These are phyloP conservation scores for Pseudofabraea citricarpa DNA, from an alignment of 2,329 filamentous ascomycete genomes.

Conservation along the genomic window DNA sequence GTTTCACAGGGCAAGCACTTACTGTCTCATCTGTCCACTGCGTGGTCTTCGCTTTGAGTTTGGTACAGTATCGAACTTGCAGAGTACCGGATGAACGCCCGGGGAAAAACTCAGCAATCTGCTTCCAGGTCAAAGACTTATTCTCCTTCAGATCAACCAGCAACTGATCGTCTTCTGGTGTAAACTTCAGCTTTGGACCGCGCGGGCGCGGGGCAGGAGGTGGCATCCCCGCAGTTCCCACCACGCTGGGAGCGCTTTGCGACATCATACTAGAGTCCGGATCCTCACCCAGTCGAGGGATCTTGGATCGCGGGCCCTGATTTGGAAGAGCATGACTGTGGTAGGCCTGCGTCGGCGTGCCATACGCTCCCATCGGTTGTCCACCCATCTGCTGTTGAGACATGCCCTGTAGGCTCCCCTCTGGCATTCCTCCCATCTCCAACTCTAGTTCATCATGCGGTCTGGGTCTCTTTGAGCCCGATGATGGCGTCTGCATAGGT, in stretches of 20 bases:
- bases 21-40: slow-evolving; percentile 94
- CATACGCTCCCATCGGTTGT: slow-evolving; percentile 42
- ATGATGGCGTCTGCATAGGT: slow-evolving; percentile 25
- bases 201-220: slow-evolving; percentile 73
- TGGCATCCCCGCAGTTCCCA: slow-evolving; percentile 85
- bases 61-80: slow-evolving; percentile 92
- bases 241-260: slow-evolving; percentile 73
- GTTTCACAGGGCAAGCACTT: slow-evolving; percentile 31
- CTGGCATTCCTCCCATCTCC: slow-evolving; percentile 40
- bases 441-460: slow-evolving; percentile 51
- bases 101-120: slow-evolving; percentile 95
- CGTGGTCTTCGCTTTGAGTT: slow-evolving; percentile 88
- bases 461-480: slow-evolving; percentile 43
- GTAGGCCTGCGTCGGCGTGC: slow-evolving; percentile 34
- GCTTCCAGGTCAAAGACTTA: slow-evolving; percentile 93
- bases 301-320: slow-evolving; percentile 63
- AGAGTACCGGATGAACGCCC: slow-evolving; percentile 85
- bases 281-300: slow-evolving; percentile 55
- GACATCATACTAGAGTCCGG: slow-evolving; percentile 35
- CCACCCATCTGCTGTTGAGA: slow-evolving; percentile 52
- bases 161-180: slow-evolving; percentile 82
- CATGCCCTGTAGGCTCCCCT: slow-evolving; percentile 32
- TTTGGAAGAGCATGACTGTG: slow-evolving; percentile 81
- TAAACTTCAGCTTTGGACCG: slow-evolving; percentile 91
- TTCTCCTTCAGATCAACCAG: slow-evolving; percentile 91